Percentiles rank a stretch among this genome's conserved stretches.
phyloP scores from a whole-genome alignment of 225 moss, liverwort and hornwort species.

The Pleurozium schreberi region DNA sequence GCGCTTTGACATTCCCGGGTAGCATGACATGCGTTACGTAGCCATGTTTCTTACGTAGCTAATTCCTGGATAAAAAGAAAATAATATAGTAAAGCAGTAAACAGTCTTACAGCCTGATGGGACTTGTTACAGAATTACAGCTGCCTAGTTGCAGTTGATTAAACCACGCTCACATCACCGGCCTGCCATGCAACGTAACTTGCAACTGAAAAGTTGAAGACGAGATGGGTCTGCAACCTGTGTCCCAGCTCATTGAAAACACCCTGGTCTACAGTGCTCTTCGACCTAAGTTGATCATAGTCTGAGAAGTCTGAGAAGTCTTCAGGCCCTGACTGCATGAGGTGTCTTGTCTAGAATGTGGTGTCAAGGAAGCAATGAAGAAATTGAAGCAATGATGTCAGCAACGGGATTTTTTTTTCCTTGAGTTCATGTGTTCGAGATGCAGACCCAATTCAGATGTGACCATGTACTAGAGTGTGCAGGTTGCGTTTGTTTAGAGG shows the following conservation, averaged over 20 bases:
- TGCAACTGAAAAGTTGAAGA: neutral
- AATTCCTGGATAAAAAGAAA: neutral
- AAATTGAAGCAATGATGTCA: neutral
- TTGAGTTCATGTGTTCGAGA: neutral
- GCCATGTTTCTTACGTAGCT: neutral
- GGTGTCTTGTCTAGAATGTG: neutral
- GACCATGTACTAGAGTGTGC: neutral
- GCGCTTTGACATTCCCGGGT: neutral
- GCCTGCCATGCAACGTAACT: constrained; percentile 4
- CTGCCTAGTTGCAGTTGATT: neutral
- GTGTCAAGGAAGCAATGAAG: neutral
- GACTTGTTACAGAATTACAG: neutral
- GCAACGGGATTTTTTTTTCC: neutral
- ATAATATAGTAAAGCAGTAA: neutral
- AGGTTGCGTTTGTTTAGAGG: neutral
- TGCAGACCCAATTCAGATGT: neutral
- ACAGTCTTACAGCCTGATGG: neutral
- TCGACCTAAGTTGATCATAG: neutral
- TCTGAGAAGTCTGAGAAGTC: neutral
- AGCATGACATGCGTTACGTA: neutral
- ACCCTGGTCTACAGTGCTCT: neutral
- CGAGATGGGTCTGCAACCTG: neutral
- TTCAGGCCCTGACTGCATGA: neutral
- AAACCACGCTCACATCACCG: neutral
- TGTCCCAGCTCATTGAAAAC: neutral